A percentile compares a stretch with the other conserved stretches of the same genome.
Conservation (phyloP, 2,329 filamentous ascomycete species). For the Paracoccidioides brasiliensis region DNA sequence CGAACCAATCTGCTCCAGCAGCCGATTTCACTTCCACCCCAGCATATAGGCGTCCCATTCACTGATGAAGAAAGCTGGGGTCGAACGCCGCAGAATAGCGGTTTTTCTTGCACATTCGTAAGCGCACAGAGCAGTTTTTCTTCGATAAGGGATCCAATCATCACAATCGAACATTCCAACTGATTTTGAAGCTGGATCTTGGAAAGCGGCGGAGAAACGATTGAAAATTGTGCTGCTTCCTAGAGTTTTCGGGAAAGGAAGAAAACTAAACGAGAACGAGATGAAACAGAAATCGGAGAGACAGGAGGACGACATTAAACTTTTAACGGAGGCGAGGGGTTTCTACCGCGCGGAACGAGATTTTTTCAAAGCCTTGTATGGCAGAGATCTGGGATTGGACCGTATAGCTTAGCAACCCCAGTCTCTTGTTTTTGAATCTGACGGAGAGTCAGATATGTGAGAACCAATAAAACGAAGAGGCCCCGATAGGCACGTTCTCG, state of each 20-base stretch:
- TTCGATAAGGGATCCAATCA: neutral
- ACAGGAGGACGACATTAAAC: conserved; percentile 24
- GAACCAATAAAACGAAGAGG: conserved; percentile 3
- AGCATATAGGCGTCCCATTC: neutral
- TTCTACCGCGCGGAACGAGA: conserved; percentile 29
- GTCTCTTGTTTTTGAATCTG: conserved; percentile 7
- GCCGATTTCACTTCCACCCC: conserved; percentile 3
- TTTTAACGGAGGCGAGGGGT: conserved; percentile 23
- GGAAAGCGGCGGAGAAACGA: conserved; percentile 29
- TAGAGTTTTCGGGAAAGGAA: conserved; percentile 31
- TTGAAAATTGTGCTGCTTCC: conserved; percentile 31
- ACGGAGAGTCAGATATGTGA: neutral
- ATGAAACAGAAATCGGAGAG: conserved; percentile 26
- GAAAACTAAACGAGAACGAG: conserved; percentile 25
- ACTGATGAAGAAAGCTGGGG: neutral
- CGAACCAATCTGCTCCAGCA: conserved; percentile 7
- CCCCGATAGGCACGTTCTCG: conserved; percentile 5
- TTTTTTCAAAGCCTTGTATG: conserved; percentile 24
- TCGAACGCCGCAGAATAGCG: neutral
- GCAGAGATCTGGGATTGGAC: conserved; percentile 6
- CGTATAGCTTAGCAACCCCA: conserved; percentile 7
- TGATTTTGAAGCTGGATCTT: conserved; percentile 30
- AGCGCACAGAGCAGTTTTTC: neutral
- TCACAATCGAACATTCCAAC: conserved; percentile 26
- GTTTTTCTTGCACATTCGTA: neutral